Evolutionary conservation across 176 grass and related monocot genomes (phyloP).

Genomic region (Carex parvula): DNA sequence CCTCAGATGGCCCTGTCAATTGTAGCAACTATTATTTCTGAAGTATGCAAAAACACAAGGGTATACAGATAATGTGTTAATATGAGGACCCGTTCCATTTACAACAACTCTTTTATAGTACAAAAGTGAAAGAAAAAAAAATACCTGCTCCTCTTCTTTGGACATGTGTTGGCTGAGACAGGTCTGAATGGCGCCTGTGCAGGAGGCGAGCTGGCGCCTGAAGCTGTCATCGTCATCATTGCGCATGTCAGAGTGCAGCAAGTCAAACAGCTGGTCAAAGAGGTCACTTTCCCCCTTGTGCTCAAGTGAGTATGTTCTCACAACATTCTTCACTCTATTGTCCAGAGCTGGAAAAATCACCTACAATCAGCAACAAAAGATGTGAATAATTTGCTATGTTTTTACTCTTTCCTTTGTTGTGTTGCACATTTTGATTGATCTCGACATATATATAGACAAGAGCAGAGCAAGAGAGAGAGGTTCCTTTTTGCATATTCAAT

Average conservation of each 20-base stretch:
- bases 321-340: constrained; percentile 89
- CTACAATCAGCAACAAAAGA: constrained; percentile 39
- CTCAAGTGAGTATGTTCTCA: constrained; percentile 85
- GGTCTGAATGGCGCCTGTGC: constrained; percentile 81
- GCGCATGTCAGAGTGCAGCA: constrained; percentile 56
- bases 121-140: constrained; percentile 11
- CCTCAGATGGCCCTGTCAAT: neutral
- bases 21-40: neutral
- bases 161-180: constrained; percentile 94
- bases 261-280: constrained; percentile 62
- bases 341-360: constrained; percentile 99
- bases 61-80: neutral
- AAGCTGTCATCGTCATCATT: constrained; percentile 62
- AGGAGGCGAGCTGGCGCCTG: constrained; percentile 83
- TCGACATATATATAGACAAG: neutral
- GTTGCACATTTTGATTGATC: neutral
- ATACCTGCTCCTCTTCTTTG: constrained; percentile 96
- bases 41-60: neutral
- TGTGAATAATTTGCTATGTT: constrained; percentile 6
- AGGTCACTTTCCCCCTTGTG: constrained; percentile 86
- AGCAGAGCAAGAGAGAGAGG: neutral
- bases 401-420: neutral
- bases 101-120: neutral
- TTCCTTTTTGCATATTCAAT: neutral
- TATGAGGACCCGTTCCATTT: neutral